Evolutionary conservation across 306 rosid species (phyloP), one percentile per base, ranked within the genome.

Genomic region (Begonia peltatifolia): DNA sequence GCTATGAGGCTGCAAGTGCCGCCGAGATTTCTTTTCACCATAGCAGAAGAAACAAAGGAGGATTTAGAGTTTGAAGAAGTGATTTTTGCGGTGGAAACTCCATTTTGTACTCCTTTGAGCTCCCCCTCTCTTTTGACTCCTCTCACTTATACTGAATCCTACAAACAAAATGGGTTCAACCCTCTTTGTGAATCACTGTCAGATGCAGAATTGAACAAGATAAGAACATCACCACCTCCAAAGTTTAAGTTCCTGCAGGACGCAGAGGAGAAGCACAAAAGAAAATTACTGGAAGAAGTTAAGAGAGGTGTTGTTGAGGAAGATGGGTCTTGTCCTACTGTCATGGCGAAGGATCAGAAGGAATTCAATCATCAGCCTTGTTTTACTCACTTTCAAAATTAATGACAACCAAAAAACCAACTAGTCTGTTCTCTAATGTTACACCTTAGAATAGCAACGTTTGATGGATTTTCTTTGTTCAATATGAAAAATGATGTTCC

Each of bases 191-290:
- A 89, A 63, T 77, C 95, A 63, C 52, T 56, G 59, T 72, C 84
- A 43, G 95, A 89, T 72, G 87, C 93, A 22, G 93, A 89, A 76
- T 84, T 89, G 74, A 85, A 80, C 66, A 74, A 67, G 57, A 47
- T 85, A 11, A 82, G 76, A 60, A 82, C 97, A 42, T 89, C 97
- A 14, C 95, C 95, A 14, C 97, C 97, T 62, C 97, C 95, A 10
- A 84, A 80, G 54, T 89, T 89, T 80, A 89, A 74, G 79, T 89
- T 89, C 79, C 71, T 89, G 61, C 94, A 85, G 55, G 85, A 80
- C 54, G 97, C 97, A 14, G 97, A 89, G 64, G 93, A 89, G 64
- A 85, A 3, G 18, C 18, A 17, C 18, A 17, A 17, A 1, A 17
- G 18, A 17, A 17, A 17, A 17, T 17, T 17, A 17, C 1, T 17